A percentile compares a stretch with the other conserved stretches of the same genome.
phyloP scores from a whole-genome alignment of 2,329 filamentous ascomycete species.

The Diaporthe ampelina region DNA sequence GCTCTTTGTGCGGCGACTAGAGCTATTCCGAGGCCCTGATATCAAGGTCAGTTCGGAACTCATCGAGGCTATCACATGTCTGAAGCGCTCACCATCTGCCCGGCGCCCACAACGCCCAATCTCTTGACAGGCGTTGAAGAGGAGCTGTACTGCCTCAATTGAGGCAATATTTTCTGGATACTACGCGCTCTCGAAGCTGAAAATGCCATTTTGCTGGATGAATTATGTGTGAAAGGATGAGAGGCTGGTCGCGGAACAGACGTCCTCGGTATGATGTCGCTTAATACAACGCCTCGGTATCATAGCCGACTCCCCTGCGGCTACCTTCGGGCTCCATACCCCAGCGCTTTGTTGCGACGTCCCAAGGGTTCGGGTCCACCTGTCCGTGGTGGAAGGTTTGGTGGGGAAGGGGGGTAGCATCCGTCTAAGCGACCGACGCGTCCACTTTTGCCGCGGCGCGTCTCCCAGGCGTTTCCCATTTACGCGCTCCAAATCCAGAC shows the following conservation, averaged over 20 bases:
- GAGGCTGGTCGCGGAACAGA: conserved; percentile 3
- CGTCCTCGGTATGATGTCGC: conserved; percentile 38
- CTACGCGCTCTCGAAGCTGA: conserved; percentile 56
- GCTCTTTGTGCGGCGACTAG: conserved; percentile 91
- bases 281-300: neutral
- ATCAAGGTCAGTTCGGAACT: conserved; percentile 46
- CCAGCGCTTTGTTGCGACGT: neutral
- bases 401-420: neutral
- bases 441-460: conserved; percentile 36
- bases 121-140: conserved; percentile 83
- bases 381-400: neutral
- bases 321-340: conserved; percentile 32
- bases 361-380: conserved; percentile 2
- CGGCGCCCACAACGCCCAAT: conserved; percentile 92
- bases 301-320: conserved; percentile 30
- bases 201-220: conserved; percentile 53
- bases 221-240: neutral
- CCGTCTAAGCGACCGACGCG: conserved; percentile 30
- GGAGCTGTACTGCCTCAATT: conserved; percentile 77
- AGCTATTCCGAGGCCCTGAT: conserved; percentile 92
- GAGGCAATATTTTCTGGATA: conserved; percentile 54
- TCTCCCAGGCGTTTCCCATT: conserved; percentile 39
- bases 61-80: conserved; percentile 53
- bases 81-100: conserved; percentile 83
- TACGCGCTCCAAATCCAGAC: conserved; percentile 25